Evolutionary conservation across 169 alveolate species (phyloP), one percentile per base, ranked within the genome.

Genomic region (Cryptosporidium ubiquitum): DNA sequence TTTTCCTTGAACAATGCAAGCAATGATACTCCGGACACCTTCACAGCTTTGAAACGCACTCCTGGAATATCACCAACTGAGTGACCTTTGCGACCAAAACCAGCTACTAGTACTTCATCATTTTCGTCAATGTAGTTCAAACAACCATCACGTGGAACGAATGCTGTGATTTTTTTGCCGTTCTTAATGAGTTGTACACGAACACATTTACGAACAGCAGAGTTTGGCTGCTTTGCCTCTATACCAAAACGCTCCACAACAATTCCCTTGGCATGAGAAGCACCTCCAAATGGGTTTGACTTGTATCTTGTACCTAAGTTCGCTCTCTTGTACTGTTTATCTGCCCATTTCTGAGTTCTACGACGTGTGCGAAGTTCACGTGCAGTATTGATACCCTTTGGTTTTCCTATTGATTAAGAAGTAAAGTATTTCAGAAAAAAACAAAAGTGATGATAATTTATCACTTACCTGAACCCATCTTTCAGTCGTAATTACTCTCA

Each of bases 41-140:
- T 97, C 71, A 97, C 99, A 61, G 98, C 98, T 97, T 98, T 98
- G 97, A 98, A 99, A 93, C 99, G 98, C 92, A 99, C 99, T 84
- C 99, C 99, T 69, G 99, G 99, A 92, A 99, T 94, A 95, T 99
- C 99, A 84, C 99, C 99, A 91, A 98, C 99, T 84, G 99, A 99
- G 95, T 99, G 99, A 69, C 99, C 99, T 84, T 97, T 93, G 91
- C 99, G 98, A 84, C 99, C 99, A 96, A 99, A 98, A 33, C 99
- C 99, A 86, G 99, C 97, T 47, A 99, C 99, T 69, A 98, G 96
- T 44, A 97, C 99, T 92, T 98, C 99, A 93, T 99, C 99, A 95
- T 99, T 99, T 94, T 99, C 99, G 92, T 98, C 99, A 85, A 98
- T 95, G 97, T 96, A 99, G 96, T 98, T 97, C 92, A 99, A 92